Percentiles rank a stretch among this genome's conserved stretches.
phyloP scores from a whole-genome alignment of 2,329 filamentous ascomycete species.

The Penicillium verrucosum region DNA sequence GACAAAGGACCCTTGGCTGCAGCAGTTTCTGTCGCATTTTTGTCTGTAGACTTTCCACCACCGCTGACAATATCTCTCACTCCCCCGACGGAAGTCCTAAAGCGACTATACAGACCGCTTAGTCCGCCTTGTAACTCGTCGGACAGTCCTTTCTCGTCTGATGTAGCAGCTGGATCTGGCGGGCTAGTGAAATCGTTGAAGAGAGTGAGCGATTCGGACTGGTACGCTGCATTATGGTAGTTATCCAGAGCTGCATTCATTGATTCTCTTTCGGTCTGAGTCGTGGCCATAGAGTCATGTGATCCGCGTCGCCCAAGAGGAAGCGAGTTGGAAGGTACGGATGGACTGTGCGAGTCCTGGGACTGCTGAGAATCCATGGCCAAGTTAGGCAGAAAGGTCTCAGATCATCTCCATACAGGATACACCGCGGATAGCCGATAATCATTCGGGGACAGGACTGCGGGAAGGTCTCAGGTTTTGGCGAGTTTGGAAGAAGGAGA shows the following conservation, averaged over 20 bases:
- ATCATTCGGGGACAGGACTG: conserved; percentile 7
- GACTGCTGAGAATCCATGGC: conserved; percentile 38
- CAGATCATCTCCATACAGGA: conserved; percentile 13
- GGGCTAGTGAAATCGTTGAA: conserved; percentile 81
- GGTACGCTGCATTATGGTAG: conserved; percentile 85
- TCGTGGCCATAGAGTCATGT: conserved; percentile 46
- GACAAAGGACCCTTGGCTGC: conserved; percentile 27
- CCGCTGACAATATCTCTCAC: conserved; percentile 53
- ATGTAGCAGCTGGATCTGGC: conserved; percentile 59
- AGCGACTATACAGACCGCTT: conserved; percentile 81
- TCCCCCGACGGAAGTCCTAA: conserved; percentile 77
- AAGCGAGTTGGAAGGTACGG: conserved; percentile 44
- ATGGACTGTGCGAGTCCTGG: conserved; percentile 43
- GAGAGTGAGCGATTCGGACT: conserved; percentile 78
- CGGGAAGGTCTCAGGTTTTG: background rate
- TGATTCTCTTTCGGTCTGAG: conserved; percentile 67
- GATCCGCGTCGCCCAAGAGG: conserved; percentile 49
- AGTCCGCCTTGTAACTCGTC: conserved; percentile 80
- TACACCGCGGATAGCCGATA: conserved; percentile 1
- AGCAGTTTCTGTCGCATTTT: conserved; percentile 24
- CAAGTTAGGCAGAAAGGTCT: conserved; percentile 13
- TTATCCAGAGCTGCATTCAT: conserved; percentile 75
- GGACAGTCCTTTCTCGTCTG: conserved; percentile 67
- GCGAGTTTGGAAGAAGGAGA: background rate
- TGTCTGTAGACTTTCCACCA: conserved; percentile 33